A percentile compares a stretch with the other conserved stretches of the same genome.
Conservation (phyloP, 768 basidiomycete genomes). For the Coprinopsis cinerea region DNA sequence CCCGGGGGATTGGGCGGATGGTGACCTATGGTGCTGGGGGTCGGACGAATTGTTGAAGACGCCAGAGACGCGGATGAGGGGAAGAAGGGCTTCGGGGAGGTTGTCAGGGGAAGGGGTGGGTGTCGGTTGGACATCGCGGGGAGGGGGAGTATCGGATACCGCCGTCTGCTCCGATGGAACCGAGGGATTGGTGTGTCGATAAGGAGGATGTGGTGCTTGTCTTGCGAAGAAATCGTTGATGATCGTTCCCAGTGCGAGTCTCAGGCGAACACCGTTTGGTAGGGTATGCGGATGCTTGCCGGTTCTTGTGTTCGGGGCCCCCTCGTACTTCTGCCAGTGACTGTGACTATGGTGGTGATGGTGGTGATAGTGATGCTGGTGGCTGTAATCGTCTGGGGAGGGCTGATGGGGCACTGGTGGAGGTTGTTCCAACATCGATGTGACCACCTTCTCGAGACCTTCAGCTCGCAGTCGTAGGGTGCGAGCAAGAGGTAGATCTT, state of each 20-base stretch:
- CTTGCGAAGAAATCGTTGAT: conserved; percentile 81
- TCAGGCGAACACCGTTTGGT: conserved; percentile 76
- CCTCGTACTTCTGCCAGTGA: conserved; percentile 3
- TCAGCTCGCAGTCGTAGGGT: conserved; percentile 68
- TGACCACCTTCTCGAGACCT: conserved; percentile 77
- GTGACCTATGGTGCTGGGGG: conserved; percentile 9
- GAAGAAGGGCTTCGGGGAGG: conserved; percentile 23
- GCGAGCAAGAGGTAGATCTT: conserved; percentile 60
- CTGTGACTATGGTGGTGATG: conserved; percentile 23
- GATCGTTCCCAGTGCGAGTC: conserved; percentile 69
- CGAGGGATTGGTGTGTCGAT: conserved; percentile 26
- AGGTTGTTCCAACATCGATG: conserved; percentile 75
- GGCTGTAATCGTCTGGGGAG: conserved; percentile 15
- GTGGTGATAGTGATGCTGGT: conserved; percentile 3
- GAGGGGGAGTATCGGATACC: conserved; percentile 20
- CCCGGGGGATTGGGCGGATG: conserved; percentile 8
- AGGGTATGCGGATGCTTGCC: conserved; percentile 51
- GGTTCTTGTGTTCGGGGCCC: conserved; percentile 21
- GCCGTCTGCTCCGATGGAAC: not conserved
- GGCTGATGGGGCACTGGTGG: conserved; percentile 57
- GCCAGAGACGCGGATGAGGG: conserved; percentile 24
- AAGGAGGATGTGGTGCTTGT: conserved; percentile 51
- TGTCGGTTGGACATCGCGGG: conserved; percentile 19
- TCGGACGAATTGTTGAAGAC: conserved; percentile 21
- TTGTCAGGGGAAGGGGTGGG: conserved; percentile 20